phyloP scores from a whole-genome alignment of 257 asterid genomes.

The Ocimum tenuiflorum region DNA sequence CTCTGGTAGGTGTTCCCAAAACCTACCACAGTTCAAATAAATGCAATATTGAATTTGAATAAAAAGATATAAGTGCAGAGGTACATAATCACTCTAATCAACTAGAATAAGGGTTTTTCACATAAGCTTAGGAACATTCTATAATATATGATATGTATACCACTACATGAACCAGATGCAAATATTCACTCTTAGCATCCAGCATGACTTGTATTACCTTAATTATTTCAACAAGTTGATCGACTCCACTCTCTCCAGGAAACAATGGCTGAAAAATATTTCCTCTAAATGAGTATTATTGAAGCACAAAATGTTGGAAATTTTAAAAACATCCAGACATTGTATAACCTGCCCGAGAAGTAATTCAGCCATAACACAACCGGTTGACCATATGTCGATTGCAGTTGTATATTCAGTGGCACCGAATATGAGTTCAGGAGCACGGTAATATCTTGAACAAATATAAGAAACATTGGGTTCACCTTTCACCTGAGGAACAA shows the following conservation, averaged over 20 bases:
- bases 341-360: slow-evolving; percentile 80
- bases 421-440: slow-evolving; percentile 98
- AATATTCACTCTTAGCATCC: background rate
- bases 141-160: background rate
- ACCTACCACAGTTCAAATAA: slow-evolving; percentile 46
- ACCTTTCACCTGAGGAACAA: slow-evolving; percentile 74
- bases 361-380: slow-evolving; percentile 98
- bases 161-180: slow-evolving; percentile 8
- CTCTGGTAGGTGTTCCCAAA: slow-evolving; percentile 97
- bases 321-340: background rate
- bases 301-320: too few relatives aligned
- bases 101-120: background rate
- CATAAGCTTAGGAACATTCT: background rate
- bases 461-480: slow-evolving; percentile 96
- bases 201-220: slow-evolving; percentile 41
- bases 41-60: background rate
- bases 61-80: background rate
- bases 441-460: slow-evolving; percentile 97
- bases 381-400: slow-evolving; percentile 93
- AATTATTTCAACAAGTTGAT: slow-evolving; percentile 90
- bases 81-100: background rate
- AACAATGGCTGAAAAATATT: slow-evolving; percentile 73
- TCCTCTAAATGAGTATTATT: too few relatives aligned
- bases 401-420: slow-evolving; percentile 98
- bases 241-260: slow-evolving; percentile 99